A percentile compares a stretch with the other conserved stretches of the same genome.
These are phyloP conservation scores for Bipolaris sorokiniana DNA, from an alignment of 2,329 filamentous ascomycete species.

Conservation along the genomic window DNA sequence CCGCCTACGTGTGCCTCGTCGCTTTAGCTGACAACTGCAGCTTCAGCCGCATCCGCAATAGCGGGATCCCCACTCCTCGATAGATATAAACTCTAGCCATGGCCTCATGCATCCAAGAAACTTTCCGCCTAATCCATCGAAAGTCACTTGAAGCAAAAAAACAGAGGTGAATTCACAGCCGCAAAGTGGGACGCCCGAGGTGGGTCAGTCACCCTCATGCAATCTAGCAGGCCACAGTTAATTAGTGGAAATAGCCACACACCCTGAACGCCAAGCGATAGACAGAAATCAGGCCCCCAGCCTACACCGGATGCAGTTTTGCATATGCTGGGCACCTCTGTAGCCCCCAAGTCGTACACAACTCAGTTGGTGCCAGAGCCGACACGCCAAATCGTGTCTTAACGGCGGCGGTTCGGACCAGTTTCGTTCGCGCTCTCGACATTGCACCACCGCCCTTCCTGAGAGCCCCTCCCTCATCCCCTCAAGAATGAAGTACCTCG, in stretches of 20 bases:
- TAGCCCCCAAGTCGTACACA: background rate
- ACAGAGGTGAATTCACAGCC: background rate
- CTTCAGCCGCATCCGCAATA: background rate
- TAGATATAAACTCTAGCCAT: background rate
- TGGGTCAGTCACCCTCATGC: background rate
- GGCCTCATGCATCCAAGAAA: background rate
- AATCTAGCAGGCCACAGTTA: conserved; percentile 1
- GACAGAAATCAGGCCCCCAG: background rate
- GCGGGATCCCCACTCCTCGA: background rate
- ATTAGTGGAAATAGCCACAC: conserved; percentile 6
- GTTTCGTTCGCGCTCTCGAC: conserved; percentile 1
- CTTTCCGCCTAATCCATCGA: background rate
- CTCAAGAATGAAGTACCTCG: background rate
- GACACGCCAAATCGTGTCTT: background rate
- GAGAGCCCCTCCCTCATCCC: background rate
- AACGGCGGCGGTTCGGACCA: conserved; percentile 5
- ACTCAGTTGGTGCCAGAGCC: background rate
- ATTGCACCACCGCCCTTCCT: background rate
- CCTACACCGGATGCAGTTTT: conserved; percentile 2
- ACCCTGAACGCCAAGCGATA: conserved; percentile 2
- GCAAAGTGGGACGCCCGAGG: background rate
- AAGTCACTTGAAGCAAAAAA: background rate
- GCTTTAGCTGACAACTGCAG: background rate
- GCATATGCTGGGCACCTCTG: conserved; percentile 2
- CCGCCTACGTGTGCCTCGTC: background rate